phyloP scores from a whole-genome alignment of 2,329 filamentous ascomycete species.

The Fusarium tupiense region DNA sequence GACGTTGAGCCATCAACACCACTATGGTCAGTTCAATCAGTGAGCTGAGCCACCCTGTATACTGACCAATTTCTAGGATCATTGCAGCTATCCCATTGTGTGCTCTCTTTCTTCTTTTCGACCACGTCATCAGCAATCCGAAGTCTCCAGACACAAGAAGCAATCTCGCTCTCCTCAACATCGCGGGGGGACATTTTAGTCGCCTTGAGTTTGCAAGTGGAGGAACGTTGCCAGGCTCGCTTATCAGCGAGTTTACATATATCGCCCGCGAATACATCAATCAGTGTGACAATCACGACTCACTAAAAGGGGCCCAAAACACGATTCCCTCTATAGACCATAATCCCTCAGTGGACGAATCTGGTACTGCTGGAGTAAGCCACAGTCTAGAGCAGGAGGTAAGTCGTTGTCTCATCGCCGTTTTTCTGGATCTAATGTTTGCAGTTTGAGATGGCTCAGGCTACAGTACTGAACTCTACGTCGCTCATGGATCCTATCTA shows the following conservation, averaged over 20 bases:
- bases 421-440: background rate
- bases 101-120: slow-evolving; percentile 36
- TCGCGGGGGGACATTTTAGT: slow-evolving; percentile 34
- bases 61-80: slow-evolving; percentile 4
- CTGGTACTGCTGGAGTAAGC: accelerated
- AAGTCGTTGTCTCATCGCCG: accelerated
- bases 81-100: slow-evolving; percentile 32
- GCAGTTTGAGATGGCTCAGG: background rate
- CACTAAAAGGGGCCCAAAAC: background rate
- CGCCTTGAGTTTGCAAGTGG: slow-evolving; percentile 33
- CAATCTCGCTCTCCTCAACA: slow-evolving; percentile 33
- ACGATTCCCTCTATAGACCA: background rate
- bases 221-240: slow-evolving; percentile 23
- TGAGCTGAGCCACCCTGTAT: accelerated
- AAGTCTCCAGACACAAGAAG: slow-evolving; percentile 20
- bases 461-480: background rate
- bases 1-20: slow-evolving; percentile 36
- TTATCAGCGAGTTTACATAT: slow-evolving; percentile 34
- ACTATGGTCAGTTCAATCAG: slow-evolving; percentile 9
- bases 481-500: slow-evolving; percentile 10
- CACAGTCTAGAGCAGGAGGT: background rate
- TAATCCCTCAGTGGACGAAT: background rate
- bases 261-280: slow-evolving; percentile 38
- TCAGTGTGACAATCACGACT: background rate
- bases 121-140: slow-evolving; percentile 34